These are phyloP conservation scores for Thelephora ganbajun DNA, from an alignment of 768 basidiomycete genomes.

Conservation along the genomic window DNA sequence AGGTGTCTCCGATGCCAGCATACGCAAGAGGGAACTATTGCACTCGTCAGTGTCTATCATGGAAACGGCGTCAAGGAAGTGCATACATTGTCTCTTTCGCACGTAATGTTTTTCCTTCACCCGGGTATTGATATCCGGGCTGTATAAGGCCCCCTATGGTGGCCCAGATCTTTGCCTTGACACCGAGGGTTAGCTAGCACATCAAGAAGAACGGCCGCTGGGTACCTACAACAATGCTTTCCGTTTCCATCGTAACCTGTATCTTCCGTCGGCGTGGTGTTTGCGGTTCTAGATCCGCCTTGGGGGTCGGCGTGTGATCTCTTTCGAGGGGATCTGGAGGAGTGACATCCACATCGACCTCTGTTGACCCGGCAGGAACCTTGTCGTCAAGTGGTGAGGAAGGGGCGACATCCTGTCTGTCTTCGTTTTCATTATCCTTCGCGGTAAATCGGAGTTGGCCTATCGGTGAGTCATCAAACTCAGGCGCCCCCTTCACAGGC, in stretches of 20 bases:
- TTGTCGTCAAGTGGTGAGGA: too few species aligned
- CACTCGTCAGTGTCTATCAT: constrained; percentile 1
- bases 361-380: not conserved
- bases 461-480: not conserved
- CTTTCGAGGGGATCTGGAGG: not conserved
- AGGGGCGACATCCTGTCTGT: not conserved
- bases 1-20: constrained; percentile 35
- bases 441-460: not conserved
- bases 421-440: not conserved
- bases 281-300: too few species aligned
- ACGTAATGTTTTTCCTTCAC: constrained; percentile 25
- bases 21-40: constrained; percentile 32
- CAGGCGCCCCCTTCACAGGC: constrained; percentile 1
- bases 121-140: constrained; percentile 29
- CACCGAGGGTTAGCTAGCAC: not conserved
- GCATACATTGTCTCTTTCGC: constrained; percentile 53
- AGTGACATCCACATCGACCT: not conserved
- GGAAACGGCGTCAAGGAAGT: constrained; percentile 1
- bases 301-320: not conserved
- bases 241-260: constrained; percentile 46
- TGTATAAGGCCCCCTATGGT: constrained; percentile 51
- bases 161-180: constrained; percentile 55
- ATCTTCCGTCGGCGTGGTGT: constrained; percentile 20
- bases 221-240: constrained; percentile 43
- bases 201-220: not conserved